phyloP scores from a whole-genome alignment of 176 grass and related monocot species.

The Elymus sibiricus region DNA sequence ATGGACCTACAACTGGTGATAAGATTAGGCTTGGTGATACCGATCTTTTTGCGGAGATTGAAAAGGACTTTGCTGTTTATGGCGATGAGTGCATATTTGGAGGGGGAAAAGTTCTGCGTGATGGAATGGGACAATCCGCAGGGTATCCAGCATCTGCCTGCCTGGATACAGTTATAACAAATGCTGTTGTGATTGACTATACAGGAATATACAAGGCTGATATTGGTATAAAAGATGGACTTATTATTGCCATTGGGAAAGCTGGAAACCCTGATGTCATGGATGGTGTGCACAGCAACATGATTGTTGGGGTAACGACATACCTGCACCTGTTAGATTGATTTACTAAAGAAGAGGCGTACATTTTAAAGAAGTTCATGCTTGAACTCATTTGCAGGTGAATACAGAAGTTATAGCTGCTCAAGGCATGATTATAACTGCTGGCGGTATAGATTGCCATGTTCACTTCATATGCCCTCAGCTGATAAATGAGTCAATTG shows the following conservation, averaged over 20 bases:
- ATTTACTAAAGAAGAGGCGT: constrained; percentile 10
- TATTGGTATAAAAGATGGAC: constrained; percentile 83
- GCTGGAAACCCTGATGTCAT: constrained; percentile 96
- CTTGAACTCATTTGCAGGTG: constrained; percentile 49
- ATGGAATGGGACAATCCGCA: constrained; percentile 88
- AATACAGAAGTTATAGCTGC: constrained; percentile 93
- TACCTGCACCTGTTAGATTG: background rate
- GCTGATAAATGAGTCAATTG: constrained; percentile 73
- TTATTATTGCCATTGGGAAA: constrained; percentile 78
- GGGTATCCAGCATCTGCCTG: constrained; percentile 51
- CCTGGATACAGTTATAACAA: constrained; percentile 91
- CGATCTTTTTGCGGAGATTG: constrained; percentile 85
- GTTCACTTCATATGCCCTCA: constrained; percentile 99
- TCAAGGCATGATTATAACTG: constrained; percentile 92
- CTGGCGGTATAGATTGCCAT: constrained; percentile 95
- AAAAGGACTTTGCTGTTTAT: constrained; percentile 82
- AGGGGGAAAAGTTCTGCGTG: constrained; percentile 89
- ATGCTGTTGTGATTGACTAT: constrained; percentile 94
- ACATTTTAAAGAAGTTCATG: background rate
- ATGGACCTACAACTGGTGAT: constrained; percentile 93
- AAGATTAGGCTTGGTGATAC: constrained; percentile 96
- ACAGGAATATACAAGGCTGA: constrained; percentile 98
- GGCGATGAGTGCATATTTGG: constrained; percentile 99
- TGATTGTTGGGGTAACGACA: constrained; percentile 90
- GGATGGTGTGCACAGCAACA: constrained; percentile 70